Percentiles rank a stretch among this genome's conserved stretches.
These are phyloP conservation scores for Spinacia oleracea DNA, from an alignment of 179 eudicot species.

Conservation along the genomic window DNA sequence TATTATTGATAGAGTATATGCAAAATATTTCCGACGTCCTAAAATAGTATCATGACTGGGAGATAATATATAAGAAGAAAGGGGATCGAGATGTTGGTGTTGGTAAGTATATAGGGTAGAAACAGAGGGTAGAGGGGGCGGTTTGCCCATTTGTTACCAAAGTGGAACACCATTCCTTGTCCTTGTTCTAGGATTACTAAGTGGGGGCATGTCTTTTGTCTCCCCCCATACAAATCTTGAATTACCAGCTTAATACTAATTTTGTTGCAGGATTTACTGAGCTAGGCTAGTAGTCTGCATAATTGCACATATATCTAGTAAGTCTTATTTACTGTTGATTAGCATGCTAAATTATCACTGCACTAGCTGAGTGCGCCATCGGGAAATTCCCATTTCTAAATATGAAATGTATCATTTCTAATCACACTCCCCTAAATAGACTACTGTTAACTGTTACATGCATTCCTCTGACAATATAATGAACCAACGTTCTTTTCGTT, in stretches of 20 bases:
- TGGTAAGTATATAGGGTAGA: conserved; percentile 5
- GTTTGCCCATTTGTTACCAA: conserved; percentile 44
- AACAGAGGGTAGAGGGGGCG: conserved; percentile 21
- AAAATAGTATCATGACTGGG: too few relatives aligned
- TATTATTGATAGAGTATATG: too few relatives aligned
- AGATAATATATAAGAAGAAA: not conserved
- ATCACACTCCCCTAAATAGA: not conserved
- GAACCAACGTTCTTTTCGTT: too few relatives aligned
- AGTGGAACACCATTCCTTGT: conserved; percentile 37
- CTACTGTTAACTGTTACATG: conserved; percentile 6
- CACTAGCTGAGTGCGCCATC: conserved; percentile 1
- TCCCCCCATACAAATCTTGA: conserved; percentile 4
- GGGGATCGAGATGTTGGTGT: not conserved
- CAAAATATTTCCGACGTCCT: too few relatives aligned
- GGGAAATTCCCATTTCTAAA: not conserved
- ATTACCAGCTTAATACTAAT: conserved; percentile 10
- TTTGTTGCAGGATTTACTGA: conserved; percentile 35
- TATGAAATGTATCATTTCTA: not conserved
- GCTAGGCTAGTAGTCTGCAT: not conserved
- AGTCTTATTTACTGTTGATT: conserved; percentile 23
- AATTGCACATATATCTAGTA: conserved; percentile 15
- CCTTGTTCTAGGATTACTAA: conserved; percentile 1
- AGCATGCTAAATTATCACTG: conserved; percentile 19
- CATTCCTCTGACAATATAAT: not conserved
- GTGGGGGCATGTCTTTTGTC: conserved; percentile 20